Conservation (phyloP, 768 basidiomycete species). For the Cystobasidium onofrii region DNA sequence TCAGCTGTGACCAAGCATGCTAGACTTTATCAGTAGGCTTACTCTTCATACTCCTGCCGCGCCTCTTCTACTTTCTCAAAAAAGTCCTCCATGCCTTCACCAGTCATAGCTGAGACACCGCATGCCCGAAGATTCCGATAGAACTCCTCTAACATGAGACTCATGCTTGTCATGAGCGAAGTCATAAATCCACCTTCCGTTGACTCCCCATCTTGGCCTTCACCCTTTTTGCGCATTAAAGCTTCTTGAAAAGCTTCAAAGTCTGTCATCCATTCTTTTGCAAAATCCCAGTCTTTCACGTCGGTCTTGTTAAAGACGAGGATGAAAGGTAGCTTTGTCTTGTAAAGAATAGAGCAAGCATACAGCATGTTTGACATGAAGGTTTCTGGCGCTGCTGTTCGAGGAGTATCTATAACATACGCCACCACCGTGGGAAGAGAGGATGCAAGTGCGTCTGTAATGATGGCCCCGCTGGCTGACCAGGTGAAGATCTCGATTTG, state of each 20-base stretch:
- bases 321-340: slow-evolving; percentile 93
- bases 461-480: slow-evolving; percentile 97
- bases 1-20: background rate
- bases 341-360: slow-evolving; percentile 96
- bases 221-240: slow-evolving; percentile 49
- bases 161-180: slow-evolving; percentile 98
- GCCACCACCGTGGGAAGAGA: slow-evolving; percentile 89
- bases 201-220: background rate
- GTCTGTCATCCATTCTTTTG: slow-evolving; percentile 95
- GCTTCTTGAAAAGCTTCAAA: slow-evolving; percentile 92
- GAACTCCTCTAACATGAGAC: slow-evolving; percentile 92
- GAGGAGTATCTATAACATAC: slow-evolving; percentile 93
- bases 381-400: slow-evolving; percentile 77
- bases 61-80: slow-evolving; percentile 84
- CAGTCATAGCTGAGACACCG: slow-evolving; percentile 90
- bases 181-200: slow-evolving; percentile 91
- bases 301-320: slow-evolving; percentile 99
- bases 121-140: slow-evolving; percentile 87
- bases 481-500: slow-evolving; percentile 99
- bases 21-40: slow-evolving; percentile 41
- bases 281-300: slow-evolving; percentile 79
- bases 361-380: slow-evolving; percentile 99
- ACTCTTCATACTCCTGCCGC: slow-evolving; percentile 81
- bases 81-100: slow-evolving; percentile 85
- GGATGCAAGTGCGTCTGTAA: slow-evolving; percentile 91